phyloP scores from a whole-genome alignment of 768 basidiomycete genomes.

The Macrolepiota albuminosa region DNA sequence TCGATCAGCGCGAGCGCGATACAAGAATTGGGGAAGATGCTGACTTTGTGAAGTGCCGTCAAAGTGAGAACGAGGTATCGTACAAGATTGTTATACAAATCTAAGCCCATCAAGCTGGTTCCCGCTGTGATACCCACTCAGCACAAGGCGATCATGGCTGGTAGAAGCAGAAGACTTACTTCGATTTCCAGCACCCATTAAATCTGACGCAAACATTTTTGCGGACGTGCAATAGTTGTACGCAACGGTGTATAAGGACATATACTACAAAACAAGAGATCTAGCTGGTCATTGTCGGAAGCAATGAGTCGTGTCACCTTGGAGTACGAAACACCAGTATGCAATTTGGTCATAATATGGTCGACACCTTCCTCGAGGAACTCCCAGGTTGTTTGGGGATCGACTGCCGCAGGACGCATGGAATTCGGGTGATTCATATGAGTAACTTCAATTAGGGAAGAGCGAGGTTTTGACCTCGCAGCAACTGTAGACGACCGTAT shows the following conservation, averaged over 20 bases:
- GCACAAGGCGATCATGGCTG: conserved; percentile 30
- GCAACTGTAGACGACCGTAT: background rate
- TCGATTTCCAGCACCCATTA: conserved; percentile 54
- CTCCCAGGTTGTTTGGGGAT: conserved; percentile 81
- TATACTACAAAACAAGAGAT: conserved; percentile 48
- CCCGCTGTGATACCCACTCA: conserved; percentile 52
- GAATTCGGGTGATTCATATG: conserved; percentile 30
- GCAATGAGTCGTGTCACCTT: conserved; percentile 30
- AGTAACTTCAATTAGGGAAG: conserved; percentile 18
- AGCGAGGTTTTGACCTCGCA: conserved; percentile 4
- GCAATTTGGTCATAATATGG: conserved; percentile 89
- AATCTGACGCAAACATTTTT: conserved; percentile 57
- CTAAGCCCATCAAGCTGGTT: conserved; percentile 94
- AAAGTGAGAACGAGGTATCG: conserved; percentile 87
- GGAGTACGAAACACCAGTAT: conserved; percentile 84
- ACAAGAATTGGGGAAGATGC: background rate
- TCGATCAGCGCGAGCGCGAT: conserved; percentile 6
- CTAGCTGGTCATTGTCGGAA: background rate
- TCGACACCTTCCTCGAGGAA: conserved; percentile 86
- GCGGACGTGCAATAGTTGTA: conserved; percentile 98
- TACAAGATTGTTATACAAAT: conserved; percentile 93
- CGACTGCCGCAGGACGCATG: conserved; percentile 66
- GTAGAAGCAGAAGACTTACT: conserved; percentile 45
- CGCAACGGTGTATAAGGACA: conserved; percentile 87
- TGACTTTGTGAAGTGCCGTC: conserved; percentile 51